Evolutionary conservation across 371 early-diverging fungal genomes (phyloP), one percentile per base, ranked within the genome.

Genomic region (Mucor piriformis): DNA sequence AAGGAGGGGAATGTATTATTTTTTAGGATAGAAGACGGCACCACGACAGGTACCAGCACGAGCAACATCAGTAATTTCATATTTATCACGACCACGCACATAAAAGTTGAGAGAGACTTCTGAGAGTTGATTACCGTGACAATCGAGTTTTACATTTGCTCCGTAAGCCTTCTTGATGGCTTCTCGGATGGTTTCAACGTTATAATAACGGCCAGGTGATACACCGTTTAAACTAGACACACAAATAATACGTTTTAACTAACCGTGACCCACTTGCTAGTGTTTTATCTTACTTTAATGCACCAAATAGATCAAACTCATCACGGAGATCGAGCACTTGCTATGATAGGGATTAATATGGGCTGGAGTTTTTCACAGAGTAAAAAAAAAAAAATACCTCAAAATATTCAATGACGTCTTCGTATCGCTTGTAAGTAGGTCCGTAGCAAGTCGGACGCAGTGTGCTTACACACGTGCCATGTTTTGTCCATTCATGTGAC

Each of bases 401-500:
- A 52, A 83, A 83, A 46, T 80, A 83, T 25, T 76, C 79, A 13
- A 70, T 29, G 15, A 79, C 65, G 47, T 81, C 81, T 58, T 83
- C 69, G 50, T 77, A 72, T 57, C 72, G 66, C 25, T 57, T 48
- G 54, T 71, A 67, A 12, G 61, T 27, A 10, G 59, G 43, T 6
- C 75, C 79, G 40, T 79, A 76, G 40, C 83, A 83, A 23, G 59
- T 57, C 18, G 81, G 77, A 55, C 70, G 61, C 4, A 83, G 43
- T 0, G 81, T 83, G 34, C 73, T 73, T 16, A 83, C 73, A 61
- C 83, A 83, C 24, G 79, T 83, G 23, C 83, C 83, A 57, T 83
- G 83, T 25, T 80, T 83, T 16, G 67, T 66, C 83, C 83, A 83
- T 67, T 83, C 83, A 64, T 83, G 79, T 44, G 76, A 74, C 80